Conservation (phyloP, 208 protist species). For the Novymonas esmeraldas region DNA sequence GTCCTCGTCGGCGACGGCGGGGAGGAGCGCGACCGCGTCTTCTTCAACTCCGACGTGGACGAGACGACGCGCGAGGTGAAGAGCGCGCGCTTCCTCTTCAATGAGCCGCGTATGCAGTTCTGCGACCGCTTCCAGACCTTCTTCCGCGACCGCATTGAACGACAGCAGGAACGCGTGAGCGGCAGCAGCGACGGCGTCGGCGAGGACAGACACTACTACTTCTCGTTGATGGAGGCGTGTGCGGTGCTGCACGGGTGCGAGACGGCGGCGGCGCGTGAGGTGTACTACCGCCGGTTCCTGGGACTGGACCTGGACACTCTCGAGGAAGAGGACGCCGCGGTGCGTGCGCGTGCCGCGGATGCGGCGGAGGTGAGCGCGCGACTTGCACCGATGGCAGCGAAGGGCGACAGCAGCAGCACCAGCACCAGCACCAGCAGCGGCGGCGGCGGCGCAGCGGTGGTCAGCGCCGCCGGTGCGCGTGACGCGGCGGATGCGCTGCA, state of each 20-base stretch:
- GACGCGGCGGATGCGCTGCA: slow-evolving; percentile 27
- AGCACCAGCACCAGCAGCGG: not conserved
- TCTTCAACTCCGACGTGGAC: slow-evolving; percentile 69
- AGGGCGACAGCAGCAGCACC: not conserved
- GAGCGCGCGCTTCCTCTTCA: slow-evolving; percentile 84
- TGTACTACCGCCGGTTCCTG: slow-evolving; percentile 73
- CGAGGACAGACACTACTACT: slow-evolving; percentile 61
- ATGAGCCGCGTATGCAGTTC: slow-evolving; percentile 78
- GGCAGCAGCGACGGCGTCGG: slow-evolving; percentile 3
- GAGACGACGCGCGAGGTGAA: slow-evolving; percentile 61
- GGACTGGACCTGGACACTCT: slow-evolving; percentile 72
- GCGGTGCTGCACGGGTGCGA: slow-evolving; percentile 85
- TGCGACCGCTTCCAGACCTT: slow-evolving; percentile 88
- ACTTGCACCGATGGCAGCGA: not conserved
- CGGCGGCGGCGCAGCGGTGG: slow-evolving; percentile 11
- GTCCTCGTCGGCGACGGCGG: slow-evolving; percentile 51
- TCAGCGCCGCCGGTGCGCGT: not conserved
- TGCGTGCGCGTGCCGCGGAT: slow-evolving; percentile 46
- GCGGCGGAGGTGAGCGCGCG: slow-evolving; percentile 30
- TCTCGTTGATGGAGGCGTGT: slow-evolving; percentile 90
- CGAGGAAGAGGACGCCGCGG: slow-evolving; percentile 45
- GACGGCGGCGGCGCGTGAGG: slow-evolving; percentile 55
- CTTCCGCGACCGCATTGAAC: slow-evolving; percentile 47
- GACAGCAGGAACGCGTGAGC: slow-evolving; percentile 2
- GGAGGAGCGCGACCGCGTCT: slow-evolving; percentile 56